phyloP scores from a whole-genome alignment of 768 basidiomycete species.

The Lyophyllum decastes region DNA sequence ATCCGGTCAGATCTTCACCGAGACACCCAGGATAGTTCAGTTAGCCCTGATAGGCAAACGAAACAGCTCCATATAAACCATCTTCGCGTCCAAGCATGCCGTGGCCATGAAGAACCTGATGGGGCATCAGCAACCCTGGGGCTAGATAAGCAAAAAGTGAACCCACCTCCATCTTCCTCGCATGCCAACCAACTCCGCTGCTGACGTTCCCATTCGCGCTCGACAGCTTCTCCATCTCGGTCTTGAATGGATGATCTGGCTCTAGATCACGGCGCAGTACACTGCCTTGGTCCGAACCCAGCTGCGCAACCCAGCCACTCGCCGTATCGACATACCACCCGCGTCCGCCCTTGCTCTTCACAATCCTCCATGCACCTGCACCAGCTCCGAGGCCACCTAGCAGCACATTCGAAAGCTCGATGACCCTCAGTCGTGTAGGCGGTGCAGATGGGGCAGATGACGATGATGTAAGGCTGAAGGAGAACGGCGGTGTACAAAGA shows the following conservation, averaged over 20 bases:
- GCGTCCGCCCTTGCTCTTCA: slow-evolving; percentile 90
- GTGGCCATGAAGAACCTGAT: slow-evolving; percentile 79
- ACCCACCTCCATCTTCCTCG: slow-evolving; percentile 93
- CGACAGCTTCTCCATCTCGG: slow-evolving; percentile 71
- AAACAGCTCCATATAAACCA: slow-evolving; percentile 91
- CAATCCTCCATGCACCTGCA: slow-evolving; percentile 82
- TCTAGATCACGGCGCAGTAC: slow-evolving; percentile 61
- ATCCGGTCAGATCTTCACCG: neutral
- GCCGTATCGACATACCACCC: slow-evolving; percentile 96
- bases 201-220: slow-evolving; percentile 87
- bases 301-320: slow-evolving; percentile 72
- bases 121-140: neutral
- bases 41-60: slow-evolving; percentile 91
- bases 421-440: slow-evolving; percentile 78
- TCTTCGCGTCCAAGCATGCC: slow-evolving; percentile 93
- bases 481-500: slow-evolving; percentile 77
- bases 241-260: slow-evolving; percentile 64
- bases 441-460: slow-evolving; percentile 34
- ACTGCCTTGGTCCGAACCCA: slow-evolving; percentile 37
- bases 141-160: neutral
- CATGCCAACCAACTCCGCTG: slow-evolving; percentile 93
- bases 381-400: slow-evolving; percentile 76
- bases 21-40: neutral
- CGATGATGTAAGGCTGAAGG: slow-evolving; percentile 48
- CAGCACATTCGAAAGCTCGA: slow-evolving; percentile 78